Evolutionary conservation across 768 basidiomycete species (phyloP).

Genomic region (Favolaschia claudopus): DNA sequence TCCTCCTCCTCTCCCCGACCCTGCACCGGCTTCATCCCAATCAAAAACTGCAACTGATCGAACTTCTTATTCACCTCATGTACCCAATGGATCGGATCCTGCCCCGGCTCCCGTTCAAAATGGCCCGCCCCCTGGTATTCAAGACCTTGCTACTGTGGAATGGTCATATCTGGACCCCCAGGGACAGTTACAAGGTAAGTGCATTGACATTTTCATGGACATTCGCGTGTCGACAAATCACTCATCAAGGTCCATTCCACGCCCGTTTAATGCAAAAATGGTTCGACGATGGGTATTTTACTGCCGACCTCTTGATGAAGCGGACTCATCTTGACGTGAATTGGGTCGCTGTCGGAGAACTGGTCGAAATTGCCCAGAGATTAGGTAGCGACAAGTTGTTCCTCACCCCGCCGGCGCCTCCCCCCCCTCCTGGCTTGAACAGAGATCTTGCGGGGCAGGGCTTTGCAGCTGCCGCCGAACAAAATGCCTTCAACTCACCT

Average conservation of each 20-base stretch:
- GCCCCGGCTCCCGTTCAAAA: conserved; percentile 20
- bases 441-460: conserved; percentile 59
- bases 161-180: conserved; percentile 96
- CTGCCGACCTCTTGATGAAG: conserved; percentile 83
- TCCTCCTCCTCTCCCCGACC: conserved; percentile 17
- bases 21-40: conserved; percentile 2
- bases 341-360: conserved; percentile 71
- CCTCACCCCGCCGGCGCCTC: conserved; percentile 54
- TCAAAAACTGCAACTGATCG: conserved; percentile 10
- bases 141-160: conserved; percentile 68
- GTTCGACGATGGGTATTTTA: conserved; percentile 91
- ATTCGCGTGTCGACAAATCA: neutral
- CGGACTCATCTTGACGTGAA: conserved; percentile 73
- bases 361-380: conserved; percentile 49
- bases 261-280: conserved; percentile 94
- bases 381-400: conserved; percentile 68
- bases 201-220: neutral
- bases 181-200: conserved; percentile 88
- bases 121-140: conserved; percentile 53
- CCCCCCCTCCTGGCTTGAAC: conserved; percentile 61
- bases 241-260: conserved; percentile 79
- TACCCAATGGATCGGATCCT: conserved; percentile 25
- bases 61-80: conserved; percentile 10
- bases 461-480: conserved; percentile 40
- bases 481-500: conserved; percentile 57